Conservation (phyloP, 768 basidiomycete genomes). For the Podaxis pistillaris region DNA sequence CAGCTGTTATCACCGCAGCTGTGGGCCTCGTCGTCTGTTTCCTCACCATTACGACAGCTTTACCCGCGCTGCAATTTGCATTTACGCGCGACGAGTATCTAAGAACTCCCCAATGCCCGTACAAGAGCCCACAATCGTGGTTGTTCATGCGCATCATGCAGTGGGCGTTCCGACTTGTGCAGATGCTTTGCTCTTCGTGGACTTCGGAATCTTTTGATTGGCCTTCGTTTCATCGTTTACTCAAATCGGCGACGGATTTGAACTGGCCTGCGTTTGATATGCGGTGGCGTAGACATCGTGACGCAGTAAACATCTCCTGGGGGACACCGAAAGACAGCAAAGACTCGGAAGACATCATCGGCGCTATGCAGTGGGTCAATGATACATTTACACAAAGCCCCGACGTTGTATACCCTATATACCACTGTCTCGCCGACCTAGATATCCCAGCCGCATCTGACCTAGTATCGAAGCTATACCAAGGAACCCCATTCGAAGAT, state of each 20-base stretch:
- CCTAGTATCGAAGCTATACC: slow-evolving; percentile 20
- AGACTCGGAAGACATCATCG: slow-evolving; percentile 25
- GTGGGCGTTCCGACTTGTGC: slow-evolving; percentile 19
- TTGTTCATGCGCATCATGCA: slow-evolving; percentile 25
- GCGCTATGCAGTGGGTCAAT: slow-evolving; percentile 29
- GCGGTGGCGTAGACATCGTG: slow-evolving; percentile 29
- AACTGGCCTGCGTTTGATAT: slow-evolving; percentile 30
- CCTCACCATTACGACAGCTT: slow-evolving; percentile 22
- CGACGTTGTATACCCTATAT: slow-evolving; percentile 27
- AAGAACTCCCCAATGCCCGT: slow-evolving; percentile 28
- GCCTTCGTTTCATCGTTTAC: slow-evolving; percentile 23
- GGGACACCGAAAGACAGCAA: slow-evolving; percentile 20
- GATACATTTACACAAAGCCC: slow-evolving; percentile 27
- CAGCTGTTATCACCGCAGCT: slow-evolving; percentile 9
- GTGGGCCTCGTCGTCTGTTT: slow-evolving; percentile 13
- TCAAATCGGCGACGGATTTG: slow-evolving; percentile 25
- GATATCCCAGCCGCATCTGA: slow-evolving; percentile 24
- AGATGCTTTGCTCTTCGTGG: slow-evolving; percentile 19
- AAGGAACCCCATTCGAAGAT: slow-evolving; percentile 16
- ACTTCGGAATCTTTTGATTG: slow-evolving; percentile 20
- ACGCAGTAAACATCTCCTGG: slow-evolving; percentile 24
- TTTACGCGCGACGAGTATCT: slow-evolving; percentile 24
- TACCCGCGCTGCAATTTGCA: slow-evolving; percentile 27
- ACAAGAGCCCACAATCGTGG: slow-evolving; percentile 34
- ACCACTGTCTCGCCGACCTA: slow-evolving; percentile 24